Evolutionary conservation across 2,329 filamentous ascomycete species (phyloP).

Genomic region (Colletotrichum cordylinicola): DNA sequence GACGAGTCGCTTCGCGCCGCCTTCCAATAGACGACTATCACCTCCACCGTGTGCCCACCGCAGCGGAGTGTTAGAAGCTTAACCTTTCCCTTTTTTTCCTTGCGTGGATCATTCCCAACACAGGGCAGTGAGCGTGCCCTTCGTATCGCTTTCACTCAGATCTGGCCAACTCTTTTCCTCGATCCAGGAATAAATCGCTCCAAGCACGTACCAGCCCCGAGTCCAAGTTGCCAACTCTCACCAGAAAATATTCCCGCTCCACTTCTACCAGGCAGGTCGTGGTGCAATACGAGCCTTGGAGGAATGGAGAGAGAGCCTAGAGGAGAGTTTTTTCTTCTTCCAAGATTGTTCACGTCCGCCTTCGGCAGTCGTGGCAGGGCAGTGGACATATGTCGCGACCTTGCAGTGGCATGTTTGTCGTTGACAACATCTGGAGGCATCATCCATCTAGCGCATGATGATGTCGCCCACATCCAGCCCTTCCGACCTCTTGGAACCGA

Average conservation of each 20-base stretch:
- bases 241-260: not conserved
- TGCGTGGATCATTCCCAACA: constrained; percentile 9
- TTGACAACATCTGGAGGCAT: constrained; percentile 14
- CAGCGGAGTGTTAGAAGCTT: constrained; percentile 20
- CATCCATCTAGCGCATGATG: constrained; percentile 7
- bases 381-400: not conserved
- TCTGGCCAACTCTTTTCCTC: constrained; percentile 1
- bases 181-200: constrained; percentile 16
- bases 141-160: not conserved
- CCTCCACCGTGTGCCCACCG: not conserved
- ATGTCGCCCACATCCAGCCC: not conserved
- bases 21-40: not conserved
- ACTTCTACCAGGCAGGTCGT: not conserved
- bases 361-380: not conserved
- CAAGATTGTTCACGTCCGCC: not conserved
- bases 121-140: not conserved
- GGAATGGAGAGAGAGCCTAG: not conserved
- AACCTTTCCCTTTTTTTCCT: not conserved
- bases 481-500: constrained; percentile 7
- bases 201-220: not conserved
- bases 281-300: constrained; percentile 16
- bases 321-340: not conserved
- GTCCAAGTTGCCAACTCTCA: not conserved
- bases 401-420: constrained; percentile 3
- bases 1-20: not conserved